Base-by-base conservation (phyloP, 257 asterid genomes). In the Solanum infundibuliforme region DNA sequence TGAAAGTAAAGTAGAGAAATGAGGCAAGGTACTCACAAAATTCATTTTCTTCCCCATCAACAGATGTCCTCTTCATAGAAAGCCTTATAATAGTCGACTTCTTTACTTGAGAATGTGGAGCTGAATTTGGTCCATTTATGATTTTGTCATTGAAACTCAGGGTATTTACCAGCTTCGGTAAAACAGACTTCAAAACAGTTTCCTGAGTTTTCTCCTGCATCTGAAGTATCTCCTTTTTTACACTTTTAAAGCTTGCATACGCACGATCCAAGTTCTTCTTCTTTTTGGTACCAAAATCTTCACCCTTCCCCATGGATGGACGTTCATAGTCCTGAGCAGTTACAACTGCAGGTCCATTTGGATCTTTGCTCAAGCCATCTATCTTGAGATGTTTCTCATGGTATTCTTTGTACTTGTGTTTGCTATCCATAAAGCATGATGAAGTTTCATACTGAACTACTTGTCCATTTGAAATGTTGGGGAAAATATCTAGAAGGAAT, bases 31-130 rank as follows among this genome's bases (percentile, higher is more conserved):
- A 90, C 96, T 93, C 93, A 95, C 96, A 77, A 39, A 87, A 36
- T 90, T 92, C 98, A 76, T 88, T 88, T 38, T 95, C 99, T 87
- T 90, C 96, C 79, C 93, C 93, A 84, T 95, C 99, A 36, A 93
- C 90, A 13, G 99, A 95, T 87, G 92, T 93, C 89, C 98, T 90
- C 93, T 90, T 94, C 52, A 96, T 88, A 12, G 99, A 97, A 62
- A 97, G 95, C 86, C 98, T 93, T 73, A 95, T 93, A 66, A 94
- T 95, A 55, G 98, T 82, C 35, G 99, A 92, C 90, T 92, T 97
- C 94, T 85, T 95, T 88, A 88, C 90, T 87, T 93, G 98, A 87
- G 96, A 88, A 65, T 89, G 93, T 79, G 91, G 48, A 85, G 90
- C 92, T 23, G 92, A 81, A 87, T 82, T 89, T 88, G 91, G 74